Evolutionary conservation across 371 early-diverging fungal species (phyloP), one percentile per base, ranked within the genome.

Genomic region (Circinella umbellata): DNA sequence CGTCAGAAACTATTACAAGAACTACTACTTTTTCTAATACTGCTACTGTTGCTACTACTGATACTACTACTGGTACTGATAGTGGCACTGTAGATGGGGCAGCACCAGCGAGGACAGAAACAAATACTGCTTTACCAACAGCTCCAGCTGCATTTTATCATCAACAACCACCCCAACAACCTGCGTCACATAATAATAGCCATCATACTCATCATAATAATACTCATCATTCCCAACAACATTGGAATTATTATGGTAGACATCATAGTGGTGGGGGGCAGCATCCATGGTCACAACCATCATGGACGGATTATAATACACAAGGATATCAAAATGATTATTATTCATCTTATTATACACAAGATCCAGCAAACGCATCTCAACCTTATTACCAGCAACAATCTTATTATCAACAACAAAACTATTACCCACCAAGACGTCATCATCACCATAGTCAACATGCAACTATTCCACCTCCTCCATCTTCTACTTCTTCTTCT

Each of bases 381-480:
- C 62, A 8, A 70, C 73, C 73, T 36, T 78, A 78, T 48, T 78
- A 78, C 64, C 62, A 62, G 3, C 75, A 74, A 69, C 68, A 68
- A 34, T 34, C 13, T 10, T 38, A 61, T 61, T 27, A 61, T 36
- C 53, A 37, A 7, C 57, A 57, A 7, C 57, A 57, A 9, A 57
- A 27, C n/a, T 57, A 57, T n/a, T 57, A 57, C 14, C 7, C 57
- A 13, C 57, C 57, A 17, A 6, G 34, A 13, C 51, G 51, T 38
- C 66, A 54, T 48, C 66, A 5, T 48, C 67, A 55, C 11, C 66
- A 55, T 57, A 59, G 15, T 39, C 67, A 63, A n/a, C 63, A 17
- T 4, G 46, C 63, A 47, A 11, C 63, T 8, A 13, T 39, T 39
- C 8, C 63, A 63, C 15, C 63, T n/a, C 39, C 27, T 47, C 35